These are phyloP conservation scores for Phialophora expanda DNA, from an alignment of 2,329 filamentous ascomycete genomes.

Conservation along the genomic window DNA sequence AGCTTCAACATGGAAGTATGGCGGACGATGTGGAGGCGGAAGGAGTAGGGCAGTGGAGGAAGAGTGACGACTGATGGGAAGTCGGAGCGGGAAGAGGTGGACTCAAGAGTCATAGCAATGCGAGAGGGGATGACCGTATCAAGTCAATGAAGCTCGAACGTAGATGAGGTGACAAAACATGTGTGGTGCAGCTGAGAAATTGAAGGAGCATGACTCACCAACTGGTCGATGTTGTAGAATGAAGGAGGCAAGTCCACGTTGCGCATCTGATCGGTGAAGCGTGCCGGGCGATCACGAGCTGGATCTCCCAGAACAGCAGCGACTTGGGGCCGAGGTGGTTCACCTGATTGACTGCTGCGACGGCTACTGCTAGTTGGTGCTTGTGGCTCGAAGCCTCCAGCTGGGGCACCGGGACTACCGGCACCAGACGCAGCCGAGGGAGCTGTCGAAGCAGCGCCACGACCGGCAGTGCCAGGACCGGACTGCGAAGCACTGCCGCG, in stretches of 20 bases:
- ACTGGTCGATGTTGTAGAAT: constrained; percentile 39
- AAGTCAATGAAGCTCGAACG: neutral
- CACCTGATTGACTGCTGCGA: constrained; percentile 27
- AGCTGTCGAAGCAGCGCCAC: constrained; percentile 25
- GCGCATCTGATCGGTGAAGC: constrained; percentile 37
- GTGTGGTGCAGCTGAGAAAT: constrained; percentile 8
- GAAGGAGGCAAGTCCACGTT: constrained; percentile 39
- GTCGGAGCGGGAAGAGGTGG: neutral
- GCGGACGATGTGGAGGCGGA: neutral
- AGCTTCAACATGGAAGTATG: neutral
- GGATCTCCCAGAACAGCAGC: constrained; percentile 32
- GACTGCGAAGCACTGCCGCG: constrained; percentile 37
- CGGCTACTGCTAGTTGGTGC: constrained; percentile 12
- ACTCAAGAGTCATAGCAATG: neutral
- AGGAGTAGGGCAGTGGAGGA: neutral
- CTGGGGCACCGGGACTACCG: constrained; percentile 27
- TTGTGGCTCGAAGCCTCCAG: constrained; percentile 24
- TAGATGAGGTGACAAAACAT: neutral
- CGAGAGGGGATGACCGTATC: neutral
- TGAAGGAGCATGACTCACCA: constrained; percentile 34
- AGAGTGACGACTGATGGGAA: neutral
- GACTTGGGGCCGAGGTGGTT: constrained; percentile 15
- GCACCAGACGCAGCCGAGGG: constrained; percentile 25
- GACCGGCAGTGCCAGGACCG: constrained; percentile 25
- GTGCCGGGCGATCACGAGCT: constrained; percentile 31